Conservation (phyloP, 495 filamentous ascomycete species). For the Lasiosphaeria hispida region DNA sequence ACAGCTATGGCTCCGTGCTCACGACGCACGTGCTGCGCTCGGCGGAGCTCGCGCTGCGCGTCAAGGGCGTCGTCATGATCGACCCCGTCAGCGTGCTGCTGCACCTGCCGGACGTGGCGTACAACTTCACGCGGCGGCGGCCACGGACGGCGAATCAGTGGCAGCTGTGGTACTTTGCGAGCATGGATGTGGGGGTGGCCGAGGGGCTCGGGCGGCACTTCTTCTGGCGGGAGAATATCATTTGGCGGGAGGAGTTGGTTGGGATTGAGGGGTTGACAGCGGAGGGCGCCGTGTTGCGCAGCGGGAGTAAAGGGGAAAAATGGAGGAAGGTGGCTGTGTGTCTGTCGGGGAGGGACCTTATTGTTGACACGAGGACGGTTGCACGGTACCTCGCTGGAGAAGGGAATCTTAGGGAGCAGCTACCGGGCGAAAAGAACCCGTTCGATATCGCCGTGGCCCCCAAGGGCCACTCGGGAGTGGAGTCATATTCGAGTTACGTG, state of each 20-base stretch:
- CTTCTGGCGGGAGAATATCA: conserved; percentile 65
- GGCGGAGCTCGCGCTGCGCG: conserved; percentile 35
- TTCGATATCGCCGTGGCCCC: conserved; percentile 6
- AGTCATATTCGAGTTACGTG: conserved; percentile 23
- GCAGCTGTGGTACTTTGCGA: conserved; percentile 66
- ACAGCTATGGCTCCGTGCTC: conserved; percentile 64
- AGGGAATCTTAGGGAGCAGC: conserved; percentile 21
- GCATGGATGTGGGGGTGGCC: conserved; percentile 60
- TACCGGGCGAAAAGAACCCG: conserved; percentile 2
- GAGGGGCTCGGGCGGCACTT: conserved; percentile 59
- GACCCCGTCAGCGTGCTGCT: conserved; percentile 66
- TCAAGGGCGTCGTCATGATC: conserved; percentile 53
- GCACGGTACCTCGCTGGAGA: conserved; percentile 53
- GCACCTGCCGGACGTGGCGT: conserved; percentile 67
- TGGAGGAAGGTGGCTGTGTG: conserved; percentile 51
- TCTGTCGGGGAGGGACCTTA: conserved; percentile 59
- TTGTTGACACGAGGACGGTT: conserved; percentile 59
- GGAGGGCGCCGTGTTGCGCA: conserved; percentile 9
- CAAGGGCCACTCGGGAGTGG: too few species aligned
- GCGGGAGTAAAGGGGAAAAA: background rate
- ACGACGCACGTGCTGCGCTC: conserved; percentile 60
- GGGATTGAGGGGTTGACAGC: conserved; percentile 12
- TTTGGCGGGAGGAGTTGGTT: conserved; percentile 62
- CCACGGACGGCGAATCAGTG: conserved; percentile 59
- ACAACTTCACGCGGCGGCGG: conserved; percentile 61